Conservation (phyloP, 371 early-diverging fungal species). For the Capniomyces stellatus region DNA sequence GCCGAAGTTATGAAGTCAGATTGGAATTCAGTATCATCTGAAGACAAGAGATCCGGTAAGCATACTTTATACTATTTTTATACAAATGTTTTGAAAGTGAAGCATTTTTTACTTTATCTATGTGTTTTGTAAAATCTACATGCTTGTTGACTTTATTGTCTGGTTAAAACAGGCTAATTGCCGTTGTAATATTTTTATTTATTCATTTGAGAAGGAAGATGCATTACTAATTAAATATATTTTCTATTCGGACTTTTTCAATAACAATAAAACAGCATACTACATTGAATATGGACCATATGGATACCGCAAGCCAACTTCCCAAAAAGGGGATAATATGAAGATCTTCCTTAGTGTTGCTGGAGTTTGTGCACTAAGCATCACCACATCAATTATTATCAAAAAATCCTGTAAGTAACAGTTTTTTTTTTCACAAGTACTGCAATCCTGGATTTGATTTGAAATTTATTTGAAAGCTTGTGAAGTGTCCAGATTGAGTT, state of each 20-base stretch:
- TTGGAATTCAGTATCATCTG: constrained; percentile 77
- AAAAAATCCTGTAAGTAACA: constrained; percentile 43
- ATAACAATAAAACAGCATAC: constrained; percentile 33
- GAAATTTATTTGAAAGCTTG: too few relatives aligned
- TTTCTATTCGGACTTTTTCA: neutral
- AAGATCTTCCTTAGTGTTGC: constrained; percentile 55
- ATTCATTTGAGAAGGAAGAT: too few relatives aligned
- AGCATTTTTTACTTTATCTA: neutral
- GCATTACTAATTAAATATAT: neutral
- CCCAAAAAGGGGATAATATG: constrained; percentile 46
- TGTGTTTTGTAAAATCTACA: neutral
- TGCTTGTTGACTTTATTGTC: neutral
- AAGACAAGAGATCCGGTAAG: constrained; percentile 91
- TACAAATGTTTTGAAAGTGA: too few relatives aligned
- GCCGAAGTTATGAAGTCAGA: constrained; percentile 77
- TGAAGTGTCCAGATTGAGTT: too few relatives aligned
- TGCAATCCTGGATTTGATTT: too few relatives aligned
- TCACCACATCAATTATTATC: constrained; percentile 45
- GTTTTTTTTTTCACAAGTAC: neutral
- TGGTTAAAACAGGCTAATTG: neutral
- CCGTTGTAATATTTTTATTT: too few relatives aligned
- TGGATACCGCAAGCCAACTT: constrained; percentile 67
- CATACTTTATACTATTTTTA: too few relatives aligned
- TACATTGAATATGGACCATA: constrained; percentile 90
- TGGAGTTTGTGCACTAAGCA: constrained; percentile 35